Base-by-base conservation (phyloP, 1,284 basidiomycete genomes). In the Schizophyllum amplum region DNA sequence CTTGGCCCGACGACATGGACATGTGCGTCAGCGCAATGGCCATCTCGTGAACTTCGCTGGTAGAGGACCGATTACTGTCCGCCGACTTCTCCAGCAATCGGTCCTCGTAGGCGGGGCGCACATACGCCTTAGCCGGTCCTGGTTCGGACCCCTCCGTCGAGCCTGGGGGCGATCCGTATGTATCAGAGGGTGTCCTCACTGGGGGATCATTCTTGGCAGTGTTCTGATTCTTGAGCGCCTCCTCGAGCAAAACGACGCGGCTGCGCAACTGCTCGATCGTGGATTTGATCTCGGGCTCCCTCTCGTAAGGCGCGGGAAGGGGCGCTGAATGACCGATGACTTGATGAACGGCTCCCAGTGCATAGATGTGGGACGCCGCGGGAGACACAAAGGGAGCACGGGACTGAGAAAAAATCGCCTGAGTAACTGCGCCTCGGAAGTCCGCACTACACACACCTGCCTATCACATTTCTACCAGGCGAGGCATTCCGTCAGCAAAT, bases 191-290 rank as follows among this genome's bases (percentile, higher is more conserved):
- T 5, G 48, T 22, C 48, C 24, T 50, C 48, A 22, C 48, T 50
- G 48, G 48, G 13, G 48, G 63, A 48, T 68, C 71, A 55, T 74
- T 67, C 73, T 75, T 53, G n/a, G n/a, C n/a, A n/a, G n/a, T n/a
- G 49, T 50, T 50, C 4, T 13, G 15, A 13, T 50, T 21, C 24
- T 50, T 9, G 11, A 50, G 24, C 2, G 48, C 48, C 21, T 24
- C 24, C 20, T 50, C 48, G 5, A 50, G 48, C 5, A 24, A 11
- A n/a, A 22, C 3, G 4, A 50, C 24, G 3, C 48, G 48, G 48
- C 20, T 50, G 48, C 48, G 48, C 4, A 50, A 20, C 48, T 50
- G 48, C 24, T 50, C 48, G 48, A 50, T 50, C 21, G 48, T 50
- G 15, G 48, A 50, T 20, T 50, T 50, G 21, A 50, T 24, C 48